phyloP scores from a whole-genome alignment of 2,329 filamentous ascomycete genomes.

The Pseudogymnoascus sp. region DNA sequence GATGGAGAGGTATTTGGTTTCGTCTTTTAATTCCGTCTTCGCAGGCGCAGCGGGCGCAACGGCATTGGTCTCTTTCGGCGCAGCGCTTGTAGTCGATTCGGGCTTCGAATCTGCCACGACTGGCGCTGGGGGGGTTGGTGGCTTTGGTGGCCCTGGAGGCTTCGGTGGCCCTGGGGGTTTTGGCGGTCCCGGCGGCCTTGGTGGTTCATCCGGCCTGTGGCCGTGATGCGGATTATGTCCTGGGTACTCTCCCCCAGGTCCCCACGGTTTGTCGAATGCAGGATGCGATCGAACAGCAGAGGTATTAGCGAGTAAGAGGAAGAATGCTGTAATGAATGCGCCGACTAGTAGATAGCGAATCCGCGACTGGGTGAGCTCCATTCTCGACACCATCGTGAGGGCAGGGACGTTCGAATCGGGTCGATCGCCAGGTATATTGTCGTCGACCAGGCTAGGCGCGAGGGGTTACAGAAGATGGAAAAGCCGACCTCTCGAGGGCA shows the following conservation, averaged over 20 bases:
- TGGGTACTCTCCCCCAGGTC: not conserved
- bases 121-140: not conserved
- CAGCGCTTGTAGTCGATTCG: not conserved
- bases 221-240: not conserved
- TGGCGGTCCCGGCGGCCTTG: not conserved
- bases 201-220: not conserved
- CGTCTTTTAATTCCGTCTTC: slow-evolving; percentile 9
- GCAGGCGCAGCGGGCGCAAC: not conserved
- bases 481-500: not conserved
- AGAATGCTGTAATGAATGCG: slow-evolving; percentile 1
- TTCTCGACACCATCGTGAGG: not conserved
- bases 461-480: not conserved
- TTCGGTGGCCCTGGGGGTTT: not conserved
- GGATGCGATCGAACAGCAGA: not conserved
- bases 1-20: slow-evolving; percentile 6
- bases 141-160: not conserved
- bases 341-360: not conserved
- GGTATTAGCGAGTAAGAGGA: not conserved
- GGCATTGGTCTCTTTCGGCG: not conserved
- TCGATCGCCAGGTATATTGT: not conserved
- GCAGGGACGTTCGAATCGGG: not conserved
- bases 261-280: not conserved
- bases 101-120: not conserved
- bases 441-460: not conserved
- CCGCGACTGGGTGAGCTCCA: not conserved